phyloP scores from a whole-genome alignment of 139 green algal genomes.

The Penium margaritaceum region DNA sequence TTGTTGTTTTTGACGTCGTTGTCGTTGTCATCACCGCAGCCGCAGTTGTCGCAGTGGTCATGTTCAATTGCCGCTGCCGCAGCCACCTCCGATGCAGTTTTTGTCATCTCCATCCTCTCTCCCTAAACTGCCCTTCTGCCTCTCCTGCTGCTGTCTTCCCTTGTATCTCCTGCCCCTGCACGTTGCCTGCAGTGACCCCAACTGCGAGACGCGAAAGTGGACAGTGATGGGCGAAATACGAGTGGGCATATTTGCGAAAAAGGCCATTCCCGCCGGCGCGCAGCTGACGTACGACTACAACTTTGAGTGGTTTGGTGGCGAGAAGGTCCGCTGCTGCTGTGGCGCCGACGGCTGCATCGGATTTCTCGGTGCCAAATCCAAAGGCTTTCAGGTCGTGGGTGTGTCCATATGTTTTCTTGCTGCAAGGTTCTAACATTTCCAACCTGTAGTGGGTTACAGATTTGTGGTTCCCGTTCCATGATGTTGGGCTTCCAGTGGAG shows the following conservation, averaged over 20 bases:
- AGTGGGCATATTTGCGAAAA: slow-evolving; percentile 80
- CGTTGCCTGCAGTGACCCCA: slow-evolving; percentile 70
- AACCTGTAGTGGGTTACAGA: neutral
- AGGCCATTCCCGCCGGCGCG: slow-evolving; percentile 59
- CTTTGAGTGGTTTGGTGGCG: slow-evolving; percentile 43
- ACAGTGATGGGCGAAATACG: slow-evolving; percentile 84
- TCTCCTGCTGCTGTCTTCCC: neutral
- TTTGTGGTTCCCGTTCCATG: neutral
- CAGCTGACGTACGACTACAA: slow-evolving; percentile 73
- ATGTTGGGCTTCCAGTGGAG: too few species aligned
- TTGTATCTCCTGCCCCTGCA: too few species aligned
- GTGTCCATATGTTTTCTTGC: too few species aligned
- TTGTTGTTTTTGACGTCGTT: too few species aligned
- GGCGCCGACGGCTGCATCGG: slow-evolving; percentile 27
- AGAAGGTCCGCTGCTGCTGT: slow-evolving; percentile 43
- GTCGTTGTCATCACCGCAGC: too few species aligned
- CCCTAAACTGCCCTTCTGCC: too few species aligned
- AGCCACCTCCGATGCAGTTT: too few species aligned
- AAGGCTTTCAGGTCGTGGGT: slow-evolving; percentile 26
- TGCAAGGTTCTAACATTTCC: too few species aligned
- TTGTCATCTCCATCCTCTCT: neutral
- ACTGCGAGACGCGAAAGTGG: slow-evolving; percentile 99
- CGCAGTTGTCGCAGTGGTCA: too few species aligned
- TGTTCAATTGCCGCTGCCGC: too few species aligned
- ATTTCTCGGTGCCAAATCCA: slow-evolving; percentile 45